Conservation (phyloP, 805 yeast species). For the Vanderwaltozyma tropicalis region DNA sequence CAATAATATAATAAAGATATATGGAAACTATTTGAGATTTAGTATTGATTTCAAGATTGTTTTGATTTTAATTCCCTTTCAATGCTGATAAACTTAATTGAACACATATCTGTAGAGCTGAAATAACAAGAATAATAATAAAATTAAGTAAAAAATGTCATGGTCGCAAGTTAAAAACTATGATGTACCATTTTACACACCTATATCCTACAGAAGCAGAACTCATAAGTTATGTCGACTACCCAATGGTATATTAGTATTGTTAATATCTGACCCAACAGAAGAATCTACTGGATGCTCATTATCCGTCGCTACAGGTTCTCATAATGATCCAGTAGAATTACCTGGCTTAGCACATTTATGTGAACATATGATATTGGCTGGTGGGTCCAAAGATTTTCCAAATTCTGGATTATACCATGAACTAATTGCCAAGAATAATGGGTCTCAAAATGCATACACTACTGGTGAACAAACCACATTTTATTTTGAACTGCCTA, state of each 20-base stretch:
- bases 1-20: too few species aligned
- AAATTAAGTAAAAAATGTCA: conserved; percentile 8
- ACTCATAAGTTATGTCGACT: conserved; percentile 40
- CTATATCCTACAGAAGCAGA: conserved; percentile 31
- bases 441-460: conserved; percentile 56
- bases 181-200: conserved; percentile 23
- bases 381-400: conserved; percentile 44
- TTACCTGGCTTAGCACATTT: conserved; percentile 81
- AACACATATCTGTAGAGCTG: background rate
- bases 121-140: background rate
- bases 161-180: conserved; percentile 12
- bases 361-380: conserved; percentile 63
- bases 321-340: conserved; percentile 62
- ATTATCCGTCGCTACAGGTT: conserved; percentile 68
- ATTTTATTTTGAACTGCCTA: conserved; percentile 54
- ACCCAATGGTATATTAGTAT: conserved; percentile 56
- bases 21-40: background rate
- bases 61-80: background rate
- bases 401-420: conserved; percentile 40
- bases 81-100: background rate
- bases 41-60: too few species aligned
- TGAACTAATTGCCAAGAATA: conserved; percentile 33
- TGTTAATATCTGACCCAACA: conserved; percentile 68
- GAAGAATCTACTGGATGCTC: conserved; percentile 59
- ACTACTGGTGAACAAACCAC: conserved; percentile 61